Base-by-base conservation (phyloP, 768 basidiomycete species). In the Leccinum pellstonianum region DNA sequence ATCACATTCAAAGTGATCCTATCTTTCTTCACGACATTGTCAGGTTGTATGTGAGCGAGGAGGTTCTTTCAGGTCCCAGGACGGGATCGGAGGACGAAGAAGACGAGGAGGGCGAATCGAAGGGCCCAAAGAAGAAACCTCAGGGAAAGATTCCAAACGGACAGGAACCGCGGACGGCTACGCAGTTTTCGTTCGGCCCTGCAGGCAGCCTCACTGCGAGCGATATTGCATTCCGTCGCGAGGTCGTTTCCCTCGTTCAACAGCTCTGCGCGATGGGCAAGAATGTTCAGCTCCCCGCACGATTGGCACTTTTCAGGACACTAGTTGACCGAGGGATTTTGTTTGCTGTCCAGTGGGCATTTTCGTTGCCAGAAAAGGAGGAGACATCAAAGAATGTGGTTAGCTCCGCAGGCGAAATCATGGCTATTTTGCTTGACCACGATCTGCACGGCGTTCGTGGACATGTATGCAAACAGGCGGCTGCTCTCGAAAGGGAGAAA, bases 181-280 rank as follows among this genome's bases (percentile, higher is more conserved):
- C 54, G 4, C 73, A 70, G 46, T 86, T 84, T 65, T 80, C 83
- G n/a, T 86, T 82, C 57, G 79, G 81, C 3, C 83, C 86, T 38
- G 79, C 82, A 7, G 84, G 83, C 55, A 76, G 81, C 53, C 77
- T 86, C 46, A 75, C 80, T n/a, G 82, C 81, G 52, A 78, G 77
- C 21, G 86, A 86, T 37, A 74, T 84, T 54, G 73, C 70, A 31
- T 80, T 84, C 37, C 84, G 87, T 62, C 83, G 85, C 35, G 90
- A 95, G 66, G 90, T 95, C 27, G 83, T 98, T 51, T 76, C 89
- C 48, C 87, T 99, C 62, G 80, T 99, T 50, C 94, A 97, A 67
- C 94, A 98, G 64, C 83, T 98, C 9, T 91, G 92, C 68, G 81
- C 88, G 58, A 95, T 99, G 91, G 95, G 92, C 60, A 99, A 98